These are phyloP conservation scores for Fusarium burgessii DNA, from an alignment of 2,329 filamentous ascomycete genomes.

Conservation along the genomic window DNA sequence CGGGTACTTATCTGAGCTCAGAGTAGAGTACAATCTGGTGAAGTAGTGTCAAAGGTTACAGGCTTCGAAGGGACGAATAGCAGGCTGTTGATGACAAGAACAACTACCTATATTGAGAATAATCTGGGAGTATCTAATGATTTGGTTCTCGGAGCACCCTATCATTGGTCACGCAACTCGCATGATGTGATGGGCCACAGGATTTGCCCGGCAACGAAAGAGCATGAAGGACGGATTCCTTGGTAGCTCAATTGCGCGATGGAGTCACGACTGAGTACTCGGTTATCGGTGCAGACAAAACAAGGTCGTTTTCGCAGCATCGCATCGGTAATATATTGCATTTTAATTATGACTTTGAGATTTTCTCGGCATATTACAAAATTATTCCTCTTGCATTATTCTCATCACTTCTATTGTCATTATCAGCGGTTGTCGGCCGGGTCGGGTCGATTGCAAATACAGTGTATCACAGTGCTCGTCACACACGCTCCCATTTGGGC, in stretches of 20 bases:
- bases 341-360: too few species aligned
- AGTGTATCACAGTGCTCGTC: slow-evolving; percentile 17
- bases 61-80: not conserved
- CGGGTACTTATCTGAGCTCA: too few species aligned
- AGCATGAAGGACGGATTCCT: not conserved
- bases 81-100: not conserved
- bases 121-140: too few species aligned
- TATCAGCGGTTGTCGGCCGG: slow-evolving; percentile 25
- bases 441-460: slow-evolving; percentile 25
- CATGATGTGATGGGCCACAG: not conserved
- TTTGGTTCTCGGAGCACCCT: too few species aligned
- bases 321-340: not conserved
- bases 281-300: slow-evolving; percentile 25
- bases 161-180: slow-evolving; percentile 1
- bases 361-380: not conserved
- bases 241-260: slow-evolving; percentile 6
- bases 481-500: slow-evolving; percentile 13
- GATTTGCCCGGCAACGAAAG: not conserved
- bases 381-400: not conserved
- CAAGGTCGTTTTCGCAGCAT: too few species aligned
- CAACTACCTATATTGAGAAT: not conserved
- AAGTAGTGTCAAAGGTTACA: not conserved
- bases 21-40: not conserved
- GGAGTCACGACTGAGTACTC: not conserved
- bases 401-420: not conserved